Percentiles rank a stretch among this genome's conserved stretches.
These are phyloP conservation scores for Scutellaria galericulata DNA, from an alignment of 257 asterid species.

Conservation along the genomic window DNA sequence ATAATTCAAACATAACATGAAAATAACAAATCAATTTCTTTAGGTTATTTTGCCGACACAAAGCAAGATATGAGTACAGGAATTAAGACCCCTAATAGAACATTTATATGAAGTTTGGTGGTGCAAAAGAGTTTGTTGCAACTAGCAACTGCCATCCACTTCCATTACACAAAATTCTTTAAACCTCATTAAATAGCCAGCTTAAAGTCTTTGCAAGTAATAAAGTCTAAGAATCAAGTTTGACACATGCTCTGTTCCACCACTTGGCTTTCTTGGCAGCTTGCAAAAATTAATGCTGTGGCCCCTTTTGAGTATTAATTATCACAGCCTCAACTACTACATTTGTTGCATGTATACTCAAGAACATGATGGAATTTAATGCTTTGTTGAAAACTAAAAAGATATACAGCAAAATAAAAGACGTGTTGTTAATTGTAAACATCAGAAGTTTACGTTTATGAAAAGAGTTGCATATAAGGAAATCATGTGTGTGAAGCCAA, in stretches of 20 bases:
- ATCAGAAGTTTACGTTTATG: not conserved
- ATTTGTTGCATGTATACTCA: constrained; percentile 43
- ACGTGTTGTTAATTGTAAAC: not conserved
- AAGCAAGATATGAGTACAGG: too few species aligned
- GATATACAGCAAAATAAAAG: constrained; percentile 13
- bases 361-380: constrained; percentile 36
- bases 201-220: constrained; percentile 27
- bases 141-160: constrained; percentile 38
- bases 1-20: too few species aligned
- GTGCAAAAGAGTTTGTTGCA: constrained; percentile 34
- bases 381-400: constrained; percentile 31
- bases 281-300: constrained; percentile 46
- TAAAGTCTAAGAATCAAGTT: constrained; percentile 30
- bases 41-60: too few species aligned
- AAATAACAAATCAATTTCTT: too few species aligned
- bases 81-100: not conserved
- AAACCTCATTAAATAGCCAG: constrained; percentile 20
- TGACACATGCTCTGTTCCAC: constrained; percentile 33
- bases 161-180: constrained; percentile 11
- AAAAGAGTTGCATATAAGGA: not conserved
- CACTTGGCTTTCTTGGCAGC: constrained; percentile 34
- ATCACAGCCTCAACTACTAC: constrained; percentile 53
- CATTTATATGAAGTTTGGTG: constrained; percentile 10
- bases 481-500: constrained; percentile 24
- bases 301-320: constrained; percentile 35